These are phyloP conservation scores for Candida piceae DNA, from an alignment of 805 yeast species.

Conservation along the genomic window DNA sequence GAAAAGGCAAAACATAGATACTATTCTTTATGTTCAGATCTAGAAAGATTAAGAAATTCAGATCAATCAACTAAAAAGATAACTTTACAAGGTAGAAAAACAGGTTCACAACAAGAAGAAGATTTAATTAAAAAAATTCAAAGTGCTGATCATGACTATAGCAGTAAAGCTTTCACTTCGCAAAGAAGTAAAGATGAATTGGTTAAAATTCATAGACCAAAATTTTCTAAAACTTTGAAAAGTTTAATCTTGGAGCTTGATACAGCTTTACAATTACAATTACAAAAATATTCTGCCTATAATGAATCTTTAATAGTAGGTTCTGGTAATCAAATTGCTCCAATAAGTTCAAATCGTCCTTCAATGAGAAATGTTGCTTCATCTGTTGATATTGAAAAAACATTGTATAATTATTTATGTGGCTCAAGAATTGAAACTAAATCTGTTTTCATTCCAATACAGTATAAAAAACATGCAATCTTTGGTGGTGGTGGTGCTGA, in stretches of 20 bases:
- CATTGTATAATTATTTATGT: conserved; percentile 62
- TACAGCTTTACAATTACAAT: conserved; percentile 81
- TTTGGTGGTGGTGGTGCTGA: conserved; percentile 31
- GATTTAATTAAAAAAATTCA: conserved; percentile 77
- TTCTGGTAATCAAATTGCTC: conserved; percentile 77
- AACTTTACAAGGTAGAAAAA: conserved; percentile 71
- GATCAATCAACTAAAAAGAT: conserved; percentile 85
- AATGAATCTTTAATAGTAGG: conserved; percentile 79
- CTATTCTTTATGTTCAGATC: conserved; percentile 75
- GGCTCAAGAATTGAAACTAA: conserved; percentile 31
- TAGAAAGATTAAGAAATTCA: conserved; percentile 68
- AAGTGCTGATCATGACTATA: conserved; percentile 81
- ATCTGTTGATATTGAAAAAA: conserved; percentile 77
- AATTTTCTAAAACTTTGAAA: conserved; percentile 61
- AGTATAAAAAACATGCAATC: conserved; percentile 66
- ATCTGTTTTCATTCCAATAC: conserved; percentile 53
- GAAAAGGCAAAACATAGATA: conserved; percentile 84
- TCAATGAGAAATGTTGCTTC: conserved; percentile 77
- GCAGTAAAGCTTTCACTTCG: conserved; percentile 66
- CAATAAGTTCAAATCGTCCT: conserved; percentile 43
- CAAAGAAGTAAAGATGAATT: conserved; percentile 71
- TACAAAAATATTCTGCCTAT: conserved; percentile 85
- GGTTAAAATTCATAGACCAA: conserved; percentile 71
- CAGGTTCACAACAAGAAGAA: conserved; percentile 86
- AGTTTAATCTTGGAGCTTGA: conserved; percentile 82